Evolutionary conservation across 2,329 filamentous ascomycete genomes (phyloP).

Genomic region (Scedosporium aurantiacum): DNA sequence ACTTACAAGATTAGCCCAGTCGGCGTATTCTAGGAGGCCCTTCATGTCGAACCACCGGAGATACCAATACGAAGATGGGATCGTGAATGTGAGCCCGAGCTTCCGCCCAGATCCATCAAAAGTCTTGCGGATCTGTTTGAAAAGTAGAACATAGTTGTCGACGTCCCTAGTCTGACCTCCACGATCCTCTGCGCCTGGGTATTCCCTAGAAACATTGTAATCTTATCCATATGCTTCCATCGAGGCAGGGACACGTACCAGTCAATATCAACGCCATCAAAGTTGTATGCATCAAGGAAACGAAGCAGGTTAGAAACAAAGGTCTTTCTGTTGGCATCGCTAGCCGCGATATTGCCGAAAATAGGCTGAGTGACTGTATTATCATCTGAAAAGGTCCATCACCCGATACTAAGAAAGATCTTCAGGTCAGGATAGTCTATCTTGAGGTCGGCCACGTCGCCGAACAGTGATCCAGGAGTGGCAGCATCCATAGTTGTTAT

Average conservation of each 20-base stretch:
- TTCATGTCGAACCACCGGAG: slow-evolving; percentile 9
- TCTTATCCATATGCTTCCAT: too few relatives aligned
- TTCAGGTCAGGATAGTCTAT: not conserved
- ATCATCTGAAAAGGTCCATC: not conserved
- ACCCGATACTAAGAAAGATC: not conserved
- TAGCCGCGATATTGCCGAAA: not conserved
- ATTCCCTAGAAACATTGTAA: not conserved
- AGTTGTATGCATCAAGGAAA: not conserved
- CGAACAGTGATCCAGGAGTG: not conserved
- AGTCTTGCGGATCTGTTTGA: not conserved
- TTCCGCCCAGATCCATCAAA: not conserved
- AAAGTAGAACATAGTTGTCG: not conserved
- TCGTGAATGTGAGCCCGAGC: slow-evolving; percentile 8
- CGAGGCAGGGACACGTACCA: not conserved
- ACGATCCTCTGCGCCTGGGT: not conserved
- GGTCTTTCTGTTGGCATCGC: too few relatives aligned
- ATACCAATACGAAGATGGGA: slow-evolving; percentile 12
- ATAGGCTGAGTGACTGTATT: not conserved
- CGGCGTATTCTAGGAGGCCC: slow-evolving; percentile 10
- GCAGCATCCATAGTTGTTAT: slow-evolving; percentile 18
- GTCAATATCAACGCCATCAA: not conserved
- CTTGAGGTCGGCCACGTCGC: not conserved
- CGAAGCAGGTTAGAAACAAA: not conserved
- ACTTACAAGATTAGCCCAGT: slow-evolving; percentile 25
- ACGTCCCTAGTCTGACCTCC: not conserved